phyloP scores from a whole-genome alignment of 1,284 basidiomycete species.

The Tilletia indica region DNA sequence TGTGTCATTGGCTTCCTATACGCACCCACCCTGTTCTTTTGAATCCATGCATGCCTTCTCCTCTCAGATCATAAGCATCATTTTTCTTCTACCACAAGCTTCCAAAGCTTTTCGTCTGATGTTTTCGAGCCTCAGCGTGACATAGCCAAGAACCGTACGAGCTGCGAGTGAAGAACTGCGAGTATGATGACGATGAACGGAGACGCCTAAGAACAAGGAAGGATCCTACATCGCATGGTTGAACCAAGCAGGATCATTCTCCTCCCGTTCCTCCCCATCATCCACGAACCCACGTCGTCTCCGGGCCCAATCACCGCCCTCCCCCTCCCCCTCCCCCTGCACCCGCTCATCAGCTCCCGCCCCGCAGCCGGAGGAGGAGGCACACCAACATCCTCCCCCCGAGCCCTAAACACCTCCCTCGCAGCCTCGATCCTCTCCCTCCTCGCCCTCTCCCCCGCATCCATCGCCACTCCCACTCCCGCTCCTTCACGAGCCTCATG shows the following conservation, averaged over 20 bases:
- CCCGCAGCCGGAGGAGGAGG: neutral
- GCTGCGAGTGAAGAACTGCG: too few relatives aligned
- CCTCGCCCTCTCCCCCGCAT: neutral
- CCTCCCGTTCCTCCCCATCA: neutral
- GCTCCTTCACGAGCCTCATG: neutral
- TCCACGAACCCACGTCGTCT: neutral
- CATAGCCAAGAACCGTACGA: too few relatives aligned
- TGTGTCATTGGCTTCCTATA: too few relatives aligned
- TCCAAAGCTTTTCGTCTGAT: too few relatives aligned
- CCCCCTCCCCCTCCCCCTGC: neutral
- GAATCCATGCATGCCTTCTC: too few relatives aligned
- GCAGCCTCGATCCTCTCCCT: constrained; percentile 14
- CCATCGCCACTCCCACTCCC: neutral
- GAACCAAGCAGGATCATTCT: neutral
- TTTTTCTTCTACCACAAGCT: too few relatives aligned
- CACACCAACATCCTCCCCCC: constrained; percentile 4
- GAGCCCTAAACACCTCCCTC: neutral
- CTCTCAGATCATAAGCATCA: too few relatives aligned
- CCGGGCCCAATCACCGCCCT: neutral
- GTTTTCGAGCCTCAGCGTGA: too few relatives aligned
- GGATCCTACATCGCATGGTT: neutral
- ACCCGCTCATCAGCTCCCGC: neutral
- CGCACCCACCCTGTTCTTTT: too few relatives aligned
- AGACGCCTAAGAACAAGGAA: too few relatives aligned
- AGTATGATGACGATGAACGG: too few relatives aligned